Percentiles rank a stretch among this genome's conserved stretches.
Evolutionary conservation across 2,329 filamentous ascomycete genomes (phyloP).

Genomic region (Mariannaea elegans): DNA sequence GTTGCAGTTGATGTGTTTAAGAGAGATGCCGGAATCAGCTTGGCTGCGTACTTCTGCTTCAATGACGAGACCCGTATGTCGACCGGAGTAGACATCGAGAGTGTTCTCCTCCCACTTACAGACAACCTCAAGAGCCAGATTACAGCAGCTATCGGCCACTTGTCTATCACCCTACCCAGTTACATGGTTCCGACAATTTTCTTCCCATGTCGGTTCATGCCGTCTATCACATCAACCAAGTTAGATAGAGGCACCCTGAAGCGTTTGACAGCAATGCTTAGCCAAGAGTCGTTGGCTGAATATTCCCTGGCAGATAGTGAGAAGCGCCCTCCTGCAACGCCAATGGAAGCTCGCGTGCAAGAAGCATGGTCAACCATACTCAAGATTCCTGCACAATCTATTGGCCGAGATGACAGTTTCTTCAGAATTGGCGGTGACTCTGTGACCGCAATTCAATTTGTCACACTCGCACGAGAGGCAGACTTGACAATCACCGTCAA

Average conservation of each 20-base stretch:
- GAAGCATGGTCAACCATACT: conserved; percentile 44
- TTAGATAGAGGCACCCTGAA: not conserved
- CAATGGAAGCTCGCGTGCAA: conserved; percentile 29
- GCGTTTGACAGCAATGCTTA: conserved; percentile 3
- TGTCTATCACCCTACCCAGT: not conserved
- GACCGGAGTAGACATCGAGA: not conserved
- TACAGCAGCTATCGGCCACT: not conserved
- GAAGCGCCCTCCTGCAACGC: not conserved
- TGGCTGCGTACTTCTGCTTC: too few species aligned
- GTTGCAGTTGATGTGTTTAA: not conserved
- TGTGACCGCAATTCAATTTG: too few species aligned
- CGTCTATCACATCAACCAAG: too few species aligned
- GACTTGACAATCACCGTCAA: conserved; percentile 5
- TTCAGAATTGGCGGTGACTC: conserved; percentile 16
- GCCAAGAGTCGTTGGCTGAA: conserved; percentile 17
- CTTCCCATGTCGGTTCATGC: not conserved
- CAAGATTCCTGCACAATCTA: conserved; percentile 42
- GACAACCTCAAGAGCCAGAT: not conserved
- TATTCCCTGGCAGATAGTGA: conserved; percentile 10
- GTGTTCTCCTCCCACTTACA: not conserved
- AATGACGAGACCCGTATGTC: not conserved
- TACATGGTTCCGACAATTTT: conserved; percentile 3
- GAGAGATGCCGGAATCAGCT: not conserved
- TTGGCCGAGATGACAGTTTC: conserved; percentile 3
- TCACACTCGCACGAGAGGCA: not conserved